Evolutionary conservation across 768 basidiomycete genomes (phyloP).

Genomic region (Kwoniella dendrophila): DNA sequence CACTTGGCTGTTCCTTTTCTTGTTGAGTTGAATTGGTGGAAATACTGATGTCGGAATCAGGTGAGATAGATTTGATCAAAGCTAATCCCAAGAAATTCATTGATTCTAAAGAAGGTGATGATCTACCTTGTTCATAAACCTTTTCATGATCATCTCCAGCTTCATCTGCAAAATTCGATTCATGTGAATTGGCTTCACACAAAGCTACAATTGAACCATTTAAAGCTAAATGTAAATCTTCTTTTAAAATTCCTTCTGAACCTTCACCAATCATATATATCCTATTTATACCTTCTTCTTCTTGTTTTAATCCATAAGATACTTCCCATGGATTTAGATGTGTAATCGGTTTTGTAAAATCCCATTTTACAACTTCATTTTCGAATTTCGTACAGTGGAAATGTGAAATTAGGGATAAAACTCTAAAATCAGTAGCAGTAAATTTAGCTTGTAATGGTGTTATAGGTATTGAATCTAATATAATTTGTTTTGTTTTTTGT

Average conservation of each 20-base stretch:
- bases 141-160: constrained; percentile 45
- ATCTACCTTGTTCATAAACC: constrained; percentile 65
- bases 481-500: constrained; percentile 1
- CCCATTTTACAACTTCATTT: constrained; percentile 64
- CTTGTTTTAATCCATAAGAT: constrained; percentile 58
- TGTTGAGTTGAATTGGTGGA: constrained; percentile 13
- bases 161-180: neutral
- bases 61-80: constrained; percentile 65
- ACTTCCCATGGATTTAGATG: constrained; percentile 74
- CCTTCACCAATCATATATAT: constrained; percentile 74
- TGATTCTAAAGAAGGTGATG: constrained; percentile 63
- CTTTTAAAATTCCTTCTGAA: constrained; percentile 72
- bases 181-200: constrained; percentile 55
- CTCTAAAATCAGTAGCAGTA: constrained; percentile 71
- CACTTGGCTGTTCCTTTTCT: neutral
- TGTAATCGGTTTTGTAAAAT: constrained; percentile 68
- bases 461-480: constrained; percentile 61
- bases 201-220: constrained; percentile 81
- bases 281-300: constrained; percentile 62
- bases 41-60: constrained; percentile 1
- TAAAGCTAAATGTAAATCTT: constrained; percentile 71
- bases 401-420: constrained; percentile 73
- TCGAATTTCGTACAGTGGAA: constrained; percentile 61
- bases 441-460: constrained; percentile 60
- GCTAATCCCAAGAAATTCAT: constrained; percentile 76